Conservation (phyloP, 1,139 yeast species). For the Wickerhamomyces sp. region DNA sequence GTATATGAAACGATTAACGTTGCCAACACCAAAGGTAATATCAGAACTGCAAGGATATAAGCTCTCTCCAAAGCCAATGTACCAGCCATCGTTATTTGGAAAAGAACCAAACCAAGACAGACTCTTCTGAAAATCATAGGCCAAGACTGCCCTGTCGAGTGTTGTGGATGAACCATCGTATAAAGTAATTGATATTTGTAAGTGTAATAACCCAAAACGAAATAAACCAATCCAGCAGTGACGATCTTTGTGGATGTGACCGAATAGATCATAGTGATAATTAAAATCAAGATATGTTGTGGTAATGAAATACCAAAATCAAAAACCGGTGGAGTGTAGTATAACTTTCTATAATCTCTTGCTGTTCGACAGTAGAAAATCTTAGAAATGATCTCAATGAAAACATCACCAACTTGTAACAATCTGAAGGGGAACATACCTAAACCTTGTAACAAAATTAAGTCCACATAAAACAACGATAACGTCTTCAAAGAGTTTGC, state of each 20-base stretch:
- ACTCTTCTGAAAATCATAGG: conserved; percentile 58
- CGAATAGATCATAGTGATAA: conserved; percentile 57
- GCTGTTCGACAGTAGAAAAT: conserved; percentile 50
- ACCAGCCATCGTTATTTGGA: conserved; percentile 66
- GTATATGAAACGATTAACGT: conserved; percentile 48
- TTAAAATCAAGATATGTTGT: conserved; percentile 57
- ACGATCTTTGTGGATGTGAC: conserved; percentile 61
- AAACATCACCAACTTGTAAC: conserved; percentile 47
- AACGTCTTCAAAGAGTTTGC: conserved; percentile 68
- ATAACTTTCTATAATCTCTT: conserved; percentile 44
- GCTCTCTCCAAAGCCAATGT: conserved; percentile 63
- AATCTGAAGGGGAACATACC: conserved; percentile 81
- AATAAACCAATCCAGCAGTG: conserved; percentile 60
- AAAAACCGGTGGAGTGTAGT: conserved; percentile 59
- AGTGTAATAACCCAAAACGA: conserved; percentile 56
- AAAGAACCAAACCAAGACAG: conserved; percentile 50
- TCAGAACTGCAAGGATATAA: conserved; percentile 42
- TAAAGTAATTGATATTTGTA: conserved; percentile 62
- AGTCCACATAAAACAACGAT: conserved; percentile 75
- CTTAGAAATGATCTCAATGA: conserved; percentile 30
- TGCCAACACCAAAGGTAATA: conserved; percentile 47
- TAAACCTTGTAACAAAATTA: conserved; percentile 76
- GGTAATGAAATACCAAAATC: conserved; percentile 63
- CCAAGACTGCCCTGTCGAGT: conserved; percentile 69
- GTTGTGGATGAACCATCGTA: conserved; percentile 66